Base-by-base conservation (phyloP, 371 early-diverging fungal genomes). In the Mucor piriformis region DNA sequence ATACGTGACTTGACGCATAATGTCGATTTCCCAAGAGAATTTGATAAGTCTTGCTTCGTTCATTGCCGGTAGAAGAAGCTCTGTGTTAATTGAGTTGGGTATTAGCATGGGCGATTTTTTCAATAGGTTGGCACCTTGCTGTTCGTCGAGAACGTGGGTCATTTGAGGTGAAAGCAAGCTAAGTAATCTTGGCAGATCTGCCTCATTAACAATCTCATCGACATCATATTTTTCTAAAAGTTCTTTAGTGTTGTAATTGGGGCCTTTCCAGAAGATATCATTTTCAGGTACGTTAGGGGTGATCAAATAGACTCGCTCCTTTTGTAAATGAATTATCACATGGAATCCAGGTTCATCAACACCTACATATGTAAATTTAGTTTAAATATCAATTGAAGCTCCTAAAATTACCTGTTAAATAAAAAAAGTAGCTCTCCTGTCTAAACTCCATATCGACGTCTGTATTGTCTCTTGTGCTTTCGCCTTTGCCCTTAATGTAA, bases 341-440 rank as follows among this genome's bases (percentile, higher is more conserved):
- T 77, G 80, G 50, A 66, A 83, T 11, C 73, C 81, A 11, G 77
- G 72, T 21, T 79, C 77, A 25, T 73, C 77, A 16, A 83, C 76
- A 48, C 72, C 72, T 16, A 51, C 4, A 12, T 20, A 25, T 44
- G 5, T 23, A 10, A 37, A 38, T 20, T 11, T 12, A 34, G 7
- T 12, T 37, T 42, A 33, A 18, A 40, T 37, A 23, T 11, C 13
- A 44, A 33, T 15, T 32, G 21, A 32, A 13, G 13, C 11, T 25
- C 6, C 0, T 21, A 3, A 34, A 7, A 18, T n/a, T 68, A 68
- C 83, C 83, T 20, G 83, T 78, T 25, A 81, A 55, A 59, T 83
- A 83, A 43, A 73, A 70, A 38, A 83, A 83, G 59, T 83, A 74
- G 52, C 77, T 75, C 53, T 83, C 84, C 49, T 83, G 84, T 11